These are phyloP conservation scores for Phtheirospermum japonicum DNA, from an alignment of 257 asterid species.

Conservation along the genomic window DNA sequence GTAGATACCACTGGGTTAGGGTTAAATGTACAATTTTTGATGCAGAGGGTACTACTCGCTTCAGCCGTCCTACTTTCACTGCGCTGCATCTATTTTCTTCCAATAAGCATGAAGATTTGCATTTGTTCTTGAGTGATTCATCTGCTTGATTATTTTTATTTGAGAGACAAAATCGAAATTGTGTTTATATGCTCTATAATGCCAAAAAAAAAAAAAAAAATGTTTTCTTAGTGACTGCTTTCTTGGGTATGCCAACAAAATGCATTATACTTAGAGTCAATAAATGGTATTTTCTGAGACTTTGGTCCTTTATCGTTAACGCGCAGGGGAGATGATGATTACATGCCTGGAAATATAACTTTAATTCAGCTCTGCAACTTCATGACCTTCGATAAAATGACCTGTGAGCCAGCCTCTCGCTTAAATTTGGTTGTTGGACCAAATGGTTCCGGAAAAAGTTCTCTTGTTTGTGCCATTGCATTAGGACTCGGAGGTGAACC, in stretches of 20 bases:
- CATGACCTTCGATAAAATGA: conserved; percentile 79
- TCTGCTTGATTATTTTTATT: not conserved
- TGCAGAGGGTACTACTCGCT: conserved; percentile 22
- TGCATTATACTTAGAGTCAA: not conserved
- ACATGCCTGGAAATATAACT: conserved; percentile 73
- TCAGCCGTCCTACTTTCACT: not conserved
- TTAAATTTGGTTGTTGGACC: conserved; percentile 95
- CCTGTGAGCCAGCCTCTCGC: conserved; percentile 74
- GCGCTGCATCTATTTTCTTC: not conserved
- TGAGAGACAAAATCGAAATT: not conserved
- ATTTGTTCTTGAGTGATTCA: conserved; percentile 14
- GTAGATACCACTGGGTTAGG: conserved; percentile 19
- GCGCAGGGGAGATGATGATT: conserved; percentile 82
- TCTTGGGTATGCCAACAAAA: not conserved
- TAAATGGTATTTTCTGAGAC: not conserved
- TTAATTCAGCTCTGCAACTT: conserved; percentile 80
- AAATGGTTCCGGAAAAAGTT: conserved; percentile 97
- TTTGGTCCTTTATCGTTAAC: conserved; percentile 14
- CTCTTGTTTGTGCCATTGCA: conserved; percentile 95
- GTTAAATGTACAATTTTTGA: conserved; percentile 26
- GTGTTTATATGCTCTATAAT: not conserved
- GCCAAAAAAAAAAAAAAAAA: no score
- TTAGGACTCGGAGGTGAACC: conserved; percentile 97
- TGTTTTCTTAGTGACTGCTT: not conserved
- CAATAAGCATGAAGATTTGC: not conserved